These are phyloP conservation scores for Suillus weaverae DNA, from an alignment of 768 basidiomycete genomes.

Conservation along the genomic window DNA sequence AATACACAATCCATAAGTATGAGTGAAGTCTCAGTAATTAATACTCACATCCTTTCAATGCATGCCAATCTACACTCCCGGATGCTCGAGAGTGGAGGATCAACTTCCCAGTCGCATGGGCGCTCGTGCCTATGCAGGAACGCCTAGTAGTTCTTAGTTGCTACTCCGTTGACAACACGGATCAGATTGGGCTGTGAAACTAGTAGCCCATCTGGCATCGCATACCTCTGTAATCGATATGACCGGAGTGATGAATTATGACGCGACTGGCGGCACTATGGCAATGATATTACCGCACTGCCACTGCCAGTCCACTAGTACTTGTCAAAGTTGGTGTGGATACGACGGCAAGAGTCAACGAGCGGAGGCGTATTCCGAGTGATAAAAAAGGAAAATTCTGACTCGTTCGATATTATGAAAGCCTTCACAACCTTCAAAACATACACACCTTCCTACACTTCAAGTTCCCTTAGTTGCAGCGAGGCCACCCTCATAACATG, in stretches of 20 bases:
- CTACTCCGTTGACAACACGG: background rate
- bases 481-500: too few species aligned
- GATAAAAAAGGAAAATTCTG: too few species aligned
- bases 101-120: conserved; percentile 16
- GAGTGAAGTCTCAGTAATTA: conserved; percentile 5
- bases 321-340: background rate
- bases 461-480: too few species aligned
- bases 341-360: too few species aligned
- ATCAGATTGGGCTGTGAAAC: conserved; percentile 1
- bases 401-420: too few species aligned
- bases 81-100: background rate
- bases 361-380: too few species aligned
- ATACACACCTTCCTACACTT: too few species aligned
- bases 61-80: background rate
- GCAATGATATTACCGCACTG: background rate
- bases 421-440: too few species aligned
- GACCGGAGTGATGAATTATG: background rate
- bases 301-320: background rate
- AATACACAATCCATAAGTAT: background rate
- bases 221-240: too few species aligned
- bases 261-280: background rate
- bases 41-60: background rate
- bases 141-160: background rate
- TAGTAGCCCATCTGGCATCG: too few species aligned
- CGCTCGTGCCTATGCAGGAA: conserved; percentile 9